Base-by-base conservation (phyloP, 1,284 basidiomycete species). In the Phylloboletellus chloephorus region DNA sequence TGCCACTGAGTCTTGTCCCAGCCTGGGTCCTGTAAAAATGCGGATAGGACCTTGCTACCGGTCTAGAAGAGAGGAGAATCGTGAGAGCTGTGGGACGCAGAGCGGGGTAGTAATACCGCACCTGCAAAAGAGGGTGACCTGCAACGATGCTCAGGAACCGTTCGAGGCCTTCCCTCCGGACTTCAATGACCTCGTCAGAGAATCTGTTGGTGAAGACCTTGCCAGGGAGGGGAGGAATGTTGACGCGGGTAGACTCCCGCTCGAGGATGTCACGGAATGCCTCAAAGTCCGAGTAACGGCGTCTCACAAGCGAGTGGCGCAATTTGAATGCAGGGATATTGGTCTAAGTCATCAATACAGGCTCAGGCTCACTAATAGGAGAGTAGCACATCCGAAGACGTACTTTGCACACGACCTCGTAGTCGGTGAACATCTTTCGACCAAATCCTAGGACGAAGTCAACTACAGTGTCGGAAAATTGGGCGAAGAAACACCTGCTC, bases 321-420 rank as follows among this genome's bases (percentile, higher is more conserved):
- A 98, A 76, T 63, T 97, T 96, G 76, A 98, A 98, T 1, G 95
- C 96, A 21, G 95, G 96, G 54, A 98, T 98, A 67, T 98, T 98
- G 52, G 95, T 98, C 87, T 97, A 53, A 5, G 28, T 37, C 8
- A 36, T 25, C 12, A 13, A 33, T 28, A 12, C 12, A 13, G 9
- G 15, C 5, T 46, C 25, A 47, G 34, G 28, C n/a, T 37, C 34
- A 9, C 35, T 29, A n/a, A 20, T 9, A 12, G 15, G 17, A 16
- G 3, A 24, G 15, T 13, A 25, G 26, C 5, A 19, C n/a, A 23
- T 31, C 4, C 3, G 19, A 32, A 11, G 20, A 41, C 52, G 8
- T 38, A 89, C 93, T 79, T 93, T 91, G 75, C 93, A 97, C 39
- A 97, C 86, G 51, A 99, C 87, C 69, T 99, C 95, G 61, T 98